Evolutionary conservation across 2,329 filamentous ascomycete genomes (phyloP).

Genomic region (Penicillium corylophilum): DNA sequence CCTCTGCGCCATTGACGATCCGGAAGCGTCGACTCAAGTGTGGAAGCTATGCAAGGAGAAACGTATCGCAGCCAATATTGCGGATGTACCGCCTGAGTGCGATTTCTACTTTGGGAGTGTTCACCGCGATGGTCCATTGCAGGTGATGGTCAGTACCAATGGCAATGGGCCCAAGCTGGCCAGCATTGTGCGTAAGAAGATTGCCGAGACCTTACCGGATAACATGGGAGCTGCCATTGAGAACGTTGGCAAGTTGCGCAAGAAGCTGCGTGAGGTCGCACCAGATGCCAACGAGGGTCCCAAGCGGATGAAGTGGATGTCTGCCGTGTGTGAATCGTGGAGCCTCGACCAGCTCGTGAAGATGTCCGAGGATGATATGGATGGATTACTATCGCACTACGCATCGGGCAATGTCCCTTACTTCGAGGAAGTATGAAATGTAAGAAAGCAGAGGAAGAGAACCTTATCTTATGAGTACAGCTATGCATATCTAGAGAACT

Average conservation of each 20-base stretch:
- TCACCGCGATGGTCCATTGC: conserved; percentile 89
- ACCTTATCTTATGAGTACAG: conserved; percentile 26
- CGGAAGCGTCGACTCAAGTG: conserved; percentile 81
- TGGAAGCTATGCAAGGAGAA: conserved; percentile 90
- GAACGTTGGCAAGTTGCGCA: conserved; percentile 75
- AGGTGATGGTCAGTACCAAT: conserved; percentile 99
- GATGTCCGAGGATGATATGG: conserved; percentile 82
- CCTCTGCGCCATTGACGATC: conserved; percentile 88
- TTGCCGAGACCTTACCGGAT: conserved; percentile 71
- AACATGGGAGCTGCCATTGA: conserved; percentile 84
- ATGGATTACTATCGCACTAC: conserved; percentile 76
- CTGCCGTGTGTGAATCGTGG: conserved; percentile 83
- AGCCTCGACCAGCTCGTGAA: conserved; percentile 79
- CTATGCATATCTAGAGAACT: conserved; percentile 23
- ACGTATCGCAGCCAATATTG: conserved; percentile 87
- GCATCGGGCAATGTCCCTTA: conserved; percentile 40
- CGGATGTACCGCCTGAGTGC: conserved; percentile 93
- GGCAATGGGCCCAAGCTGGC: conserved; percentile 92
- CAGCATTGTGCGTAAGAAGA: conserved; percentile 78
- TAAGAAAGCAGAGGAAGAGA: conserved; percentile 6
- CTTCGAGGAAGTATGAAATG: conserved; percentile 34
- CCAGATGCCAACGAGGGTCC: conserved; percentile 71
- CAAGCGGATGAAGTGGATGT: conserved; percentile 96
- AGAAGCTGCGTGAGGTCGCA: conserved; percentile 74
- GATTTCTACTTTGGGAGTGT: conserved; percentile 99